These are phyloP conservation scores for Pleurotus djamor DNA, from an alignment of 768 basidiomycete genomes.

Conservation along the genomic window DNA sequence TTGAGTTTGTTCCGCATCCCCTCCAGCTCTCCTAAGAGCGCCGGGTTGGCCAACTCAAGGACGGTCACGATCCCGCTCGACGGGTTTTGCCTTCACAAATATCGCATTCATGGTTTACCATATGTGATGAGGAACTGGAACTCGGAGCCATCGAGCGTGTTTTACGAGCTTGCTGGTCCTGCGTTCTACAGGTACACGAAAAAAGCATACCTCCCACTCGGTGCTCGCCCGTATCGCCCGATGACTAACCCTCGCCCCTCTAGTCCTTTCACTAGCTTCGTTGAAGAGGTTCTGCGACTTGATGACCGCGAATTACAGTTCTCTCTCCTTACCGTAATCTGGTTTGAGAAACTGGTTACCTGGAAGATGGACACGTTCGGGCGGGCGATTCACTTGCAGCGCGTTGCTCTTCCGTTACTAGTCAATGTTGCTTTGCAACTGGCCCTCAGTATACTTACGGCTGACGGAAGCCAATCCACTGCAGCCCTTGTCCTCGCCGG, in stretches of 20 bases:
- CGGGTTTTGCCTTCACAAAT: not conserved
- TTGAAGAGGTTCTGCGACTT: not conserved
- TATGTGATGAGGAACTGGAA: not conserved
- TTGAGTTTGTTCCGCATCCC: not conserved
- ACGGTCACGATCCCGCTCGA: not conserved
- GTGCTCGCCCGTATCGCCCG: not conserved
- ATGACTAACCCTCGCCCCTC: not conserved
- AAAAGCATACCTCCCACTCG: not conserved
- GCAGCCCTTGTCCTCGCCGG: not conserved
- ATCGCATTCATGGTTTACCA: not conserved
- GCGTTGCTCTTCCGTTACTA: not conserved
- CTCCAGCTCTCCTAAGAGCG: not conserved
- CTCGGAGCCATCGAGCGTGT: not conserved
- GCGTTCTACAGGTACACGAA: not conserved
- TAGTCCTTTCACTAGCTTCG: not conserved
- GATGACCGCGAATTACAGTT: not conserved
- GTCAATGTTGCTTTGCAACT: not conserved
- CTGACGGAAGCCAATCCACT: not conserved
- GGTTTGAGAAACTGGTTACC: not conserved
- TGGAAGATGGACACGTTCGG: not conserved
- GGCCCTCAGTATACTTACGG: not conserved
- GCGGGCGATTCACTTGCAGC: not conserved
- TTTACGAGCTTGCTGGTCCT: not conserved
- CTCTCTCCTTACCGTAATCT: not conserved
- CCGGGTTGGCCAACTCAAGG: not conserved